A percentile compares a stretch with the other conserved stretches of the same genome.
Evolutionary conservation across 1,284 basidiomycete genomes (phyloP).

Genomic region (Naganishia sp.): DNA sequence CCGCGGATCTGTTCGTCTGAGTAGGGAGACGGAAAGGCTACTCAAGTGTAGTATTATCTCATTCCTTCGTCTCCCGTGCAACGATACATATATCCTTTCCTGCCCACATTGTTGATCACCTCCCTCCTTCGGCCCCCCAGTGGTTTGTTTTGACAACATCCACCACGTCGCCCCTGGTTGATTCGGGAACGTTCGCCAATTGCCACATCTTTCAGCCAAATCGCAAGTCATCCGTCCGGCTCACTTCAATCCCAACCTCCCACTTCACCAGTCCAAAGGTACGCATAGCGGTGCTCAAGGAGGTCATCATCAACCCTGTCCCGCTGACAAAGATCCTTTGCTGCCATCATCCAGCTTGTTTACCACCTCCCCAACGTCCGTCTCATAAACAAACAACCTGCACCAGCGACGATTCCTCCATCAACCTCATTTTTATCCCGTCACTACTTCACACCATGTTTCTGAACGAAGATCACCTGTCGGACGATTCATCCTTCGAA

Average conservation of each 20-base stretch:
- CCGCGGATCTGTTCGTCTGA: conserved; percentile 20
- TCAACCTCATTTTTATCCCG: neutral
- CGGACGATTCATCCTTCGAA: conserved; percentile 24
- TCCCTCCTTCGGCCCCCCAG: no score
- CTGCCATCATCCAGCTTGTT: conserved; percentile 6
- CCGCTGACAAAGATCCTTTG: conserved; percentile 19
- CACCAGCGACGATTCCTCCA: neutral
- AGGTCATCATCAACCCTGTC: conserved; percentile 6
- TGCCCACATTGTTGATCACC: no score
- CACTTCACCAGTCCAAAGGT: neutral
- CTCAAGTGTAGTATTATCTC: conserved; percentile 1
- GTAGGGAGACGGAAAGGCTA: conserved; percentile 4
- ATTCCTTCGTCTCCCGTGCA: neutral
- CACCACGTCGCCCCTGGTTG: conserved; percentile 20
- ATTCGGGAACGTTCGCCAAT: conserved; percentile 2
- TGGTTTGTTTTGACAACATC: conserved; percentile 19
- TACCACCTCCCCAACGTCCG: conserved; percentile 6
- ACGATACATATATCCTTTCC: conserved; percentile 9
- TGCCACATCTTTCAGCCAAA: conserved; percentile 1
- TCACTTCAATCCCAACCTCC: neutral
- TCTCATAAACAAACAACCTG: neutral
- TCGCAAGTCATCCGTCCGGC: conserved; percentile 21
- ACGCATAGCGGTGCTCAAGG: conserved; percentile 4
- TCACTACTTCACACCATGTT: conserved; percentile 19
- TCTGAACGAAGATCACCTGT: conserved; percentile 7